Base-by-base conservation (phyloP, 257 asterid species). In the Primulina huaijiensis region DNA sequence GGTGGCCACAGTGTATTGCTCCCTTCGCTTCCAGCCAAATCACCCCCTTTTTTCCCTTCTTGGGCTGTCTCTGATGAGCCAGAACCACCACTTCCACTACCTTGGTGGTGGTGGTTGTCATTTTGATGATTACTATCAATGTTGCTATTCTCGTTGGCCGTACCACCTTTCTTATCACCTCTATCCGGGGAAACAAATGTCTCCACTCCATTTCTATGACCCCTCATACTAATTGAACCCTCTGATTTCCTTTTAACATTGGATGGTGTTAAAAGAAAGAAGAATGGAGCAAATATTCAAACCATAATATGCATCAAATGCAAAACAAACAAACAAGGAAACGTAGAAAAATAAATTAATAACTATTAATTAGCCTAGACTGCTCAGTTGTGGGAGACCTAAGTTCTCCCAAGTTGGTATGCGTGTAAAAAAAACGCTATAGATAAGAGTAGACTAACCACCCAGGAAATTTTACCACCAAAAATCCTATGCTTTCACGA, bases 1-100 rank as follows among this genome's bases (percentile, higher is more conserved):
- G 98, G 95, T 25, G 87, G 92, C 96, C 97, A 90, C 74, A 81
- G 75, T 38, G 85, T 78, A 37, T 88, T 78, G 66, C 80, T 63
- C 35, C 89, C 77, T 29, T 88, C 95, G 2, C 90, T 84, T 16
- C 88, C 88, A 0, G 95, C 85, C 9, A 90, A 80, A 0, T 89
- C 83, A 14, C 85, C 96, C 17, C 88, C 85, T 53, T 81, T 89
- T 73, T 82, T 89, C 71, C 80, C 88, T 20, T 88, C 90, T 1
- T 82, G 84, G 57, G 80, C 82, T 0, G 79, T 80, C 77, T 80
- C 95, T 62, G 94, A 83, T 19, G 97, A 89, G 60, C 90, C 90
- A 43, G 96, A 92, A 68, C 96, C 90, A 52, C 89, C 94, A 7
- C 79, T 81, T 1, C 72, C 86, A 16, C 76, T 40, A 33, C 61